Evolutionary conservation across 2,329 filamentous ascomycete genomes (phyloP), one percentile per base, ranked within the genome.

Genomic region (Botryotinia convoluta): DNA sequence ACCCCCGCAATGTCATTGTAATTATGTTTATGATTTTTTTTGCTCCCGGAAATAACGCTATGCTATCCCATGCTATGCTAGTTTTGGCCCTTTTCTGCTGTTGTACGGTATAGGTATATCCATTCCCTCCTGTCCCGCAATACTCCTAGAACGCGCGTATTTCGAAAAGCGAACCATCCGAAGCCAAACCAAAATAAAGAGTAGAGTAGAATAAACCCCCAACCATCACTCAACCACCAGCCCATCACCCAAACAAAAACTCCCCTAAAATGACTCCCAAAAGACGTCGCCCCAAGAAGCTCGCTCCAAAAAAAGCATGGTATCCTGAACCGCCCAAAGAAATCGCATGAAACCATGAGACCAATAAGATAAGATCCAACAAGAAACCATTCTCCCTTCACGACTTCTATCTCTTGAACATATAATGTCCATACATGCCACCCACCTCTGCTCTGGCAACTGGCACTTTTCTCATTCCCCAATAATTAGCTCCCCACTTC

Each of bases 401-500:
- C 22, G 18, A 26, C 35, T 29, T 32, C 73, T 68, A 79, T 42
- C 78, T 72, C 79, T 87, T 87, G 78, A 88, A 89, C 84, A 88
- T 88, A 78, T 88, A 89, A 79, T 87, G 86, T 59, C 86, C 87
- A 79, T 89, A 89, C 78, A 89, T 84, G 5, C 87, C 87, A 37
- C 87, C 87, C 9, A 89, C 86, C 73, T 89, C 87, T 14, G 86
- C 85, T 51, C 85, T 82, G 22, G 85, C 86, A 75, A 89, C 85
- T 3, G 87, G 87, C 39, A 88, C 82, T 81, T 89, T 96, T 75
- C 92, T 87, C 90, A 94, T 94, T 54, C 93, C 93, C 93, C 93
- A 95, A 84, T 90, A 93, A 78, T 89, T 88, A 67, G 93, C 93
- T 45, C 93, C 93, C 91, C 94, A 92, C 85, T 96, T 96, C 93